A percentile compares a stretch with the other conserved stretches of the same genome.
Conservation (phyloP, 2,329 filamentous ascomycete species). For the Aureobasidium pullulans region DNA sequence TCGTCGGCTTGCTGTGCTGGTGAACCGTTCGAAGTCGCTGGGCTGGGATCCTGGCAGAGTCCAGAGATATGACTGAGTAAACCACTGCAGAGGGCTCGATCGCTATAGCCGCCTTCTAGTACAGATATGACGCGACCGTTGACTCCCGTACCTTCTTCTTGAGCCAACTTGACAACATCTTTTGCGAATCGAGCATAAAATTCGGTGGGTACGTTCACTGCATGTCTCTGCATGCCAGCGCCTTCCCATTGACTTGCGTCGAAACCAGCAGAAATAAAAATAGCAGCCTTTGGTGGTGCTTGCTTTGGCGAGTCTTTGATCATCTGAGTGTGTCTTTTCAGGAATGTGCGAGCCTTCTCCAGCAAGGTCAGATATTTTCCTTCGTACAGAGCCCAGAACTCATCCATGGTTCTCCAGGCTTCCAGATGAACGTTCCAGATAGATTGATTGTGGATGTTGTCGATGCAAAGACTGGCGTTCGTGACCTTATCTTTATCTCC, state of each 20-base stretch:
- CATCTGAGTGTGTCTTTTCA: slow-evolving; percentile 64
- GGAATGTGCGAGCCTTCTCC: slow-evolving; percentile 70
- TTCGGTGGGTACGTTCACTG: slow-evolving; percentile 90
- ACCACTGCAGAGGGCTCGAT: slow-evolving; percentile 80
- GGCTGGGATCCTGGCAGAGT: slow-evolving; percentile 50
- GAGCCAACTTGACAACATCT: slow-evolving; percentile 74
- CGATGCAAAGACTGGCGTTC: slow-evolving; percentile 88
- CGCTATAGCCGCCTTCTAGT: slow-evolving; percentile 91
- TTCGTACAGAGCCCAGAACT: slow-evolving; percentile 88
- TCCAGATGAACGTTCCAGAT: slow-evolving; percentile 96
- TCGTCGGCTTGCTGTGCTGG: background rate
- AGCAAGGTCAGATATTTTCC: slow-evolving; percentile 68
- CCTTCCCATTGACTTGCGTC: slow-evolving; percentile 95
- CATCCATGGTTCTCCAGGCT: slow-evolving; percentile 69
- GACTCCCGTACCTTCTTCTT: slow-evolving; percentile 68
- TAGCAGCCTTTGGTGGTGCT: slow-evolving; percentile 67
- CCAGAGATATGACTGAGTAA: slow-evolving; percentile 86
- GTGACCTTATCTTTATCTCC: slow-evolving; percentile 92
- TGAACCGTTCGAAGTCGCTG: background rate
- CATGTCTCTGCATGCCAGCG: slow-evolving; percentile 87
- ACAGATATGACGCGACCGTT: slow-evolving; percentile 88
- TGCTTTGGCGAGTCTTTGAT: slow-evolving; percentile 51
- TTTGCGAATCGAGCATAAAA: slow-evolving; percentile 90
- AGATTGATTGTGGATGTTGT: slow-evolving; percentile 86
- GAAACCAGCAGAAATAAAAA: slow-evolving; percentile 93